A percentile compares a stretch with the other conserved stretches of the same genome.
These are phyloP conservation scores for Allium fistulosum DNA, from an alignment of 106 monocot genomes.

Conservation along the genomic window DNA sequence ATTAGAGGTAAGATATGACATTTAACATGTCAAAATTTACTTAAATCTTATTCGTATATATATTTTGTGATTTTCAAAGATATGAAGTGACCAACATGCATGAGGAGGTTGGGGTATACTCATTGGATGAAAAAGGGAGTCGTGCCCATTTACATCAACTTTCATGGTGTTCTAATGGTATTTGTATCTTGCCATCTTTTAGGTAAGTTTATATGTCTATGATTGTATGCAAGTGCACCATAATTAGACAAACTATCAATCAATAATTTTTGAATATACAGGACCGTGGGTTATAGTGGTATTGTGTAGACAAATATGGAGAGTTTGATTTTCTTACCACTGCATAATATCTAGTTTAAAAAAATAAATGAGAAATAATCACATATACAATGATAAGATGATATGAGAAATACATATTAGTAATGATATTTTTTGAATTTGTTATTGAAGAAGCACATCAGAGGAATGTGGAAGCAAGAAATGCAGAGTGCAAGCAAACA, in stretches of 20 bases:
- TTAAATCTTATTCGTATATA: not conserved
- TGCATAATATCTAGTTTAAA: no score
- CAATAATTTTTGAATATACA: no score
- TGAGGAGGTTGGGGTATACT: constrained; percentile 22
- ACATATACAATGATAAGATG: no score
- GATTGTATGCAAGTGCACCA: no score
- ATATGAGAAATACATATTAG: no score
- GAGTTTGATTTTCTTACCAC: no score
- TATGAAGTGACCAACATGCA: constrained; percentile 19
- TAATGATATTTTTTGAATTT: not conserved
- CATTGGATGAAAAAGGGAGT: constrained; percentile 40
- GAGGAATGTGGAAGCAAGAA: constrained; percentile 29
- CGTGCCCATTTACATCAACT: constrained; percentile 30
- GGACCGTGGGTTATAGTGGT: no score
- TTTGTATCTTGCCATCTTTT: not conserved
- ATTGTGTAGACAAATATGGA: no score
- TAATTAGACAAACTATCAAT: no score
- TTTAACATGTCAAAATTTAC: not conserved
- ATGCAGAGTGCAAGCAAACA: constrained; percentile 40
- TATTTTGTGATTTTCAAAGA: not conserved
- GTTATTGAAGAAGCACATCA: not conserved
- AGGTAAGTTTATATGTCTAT: no score
- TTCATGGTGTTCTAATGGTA: not conserved
- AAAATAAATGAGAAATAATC: no score
- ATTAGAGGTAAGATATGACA: constrained; percentile 9